Evolutionary conservation across 192 early-diverging fungal genomes (phyloP).

Genomic region (Dimargaris cristalligena): DNA sequence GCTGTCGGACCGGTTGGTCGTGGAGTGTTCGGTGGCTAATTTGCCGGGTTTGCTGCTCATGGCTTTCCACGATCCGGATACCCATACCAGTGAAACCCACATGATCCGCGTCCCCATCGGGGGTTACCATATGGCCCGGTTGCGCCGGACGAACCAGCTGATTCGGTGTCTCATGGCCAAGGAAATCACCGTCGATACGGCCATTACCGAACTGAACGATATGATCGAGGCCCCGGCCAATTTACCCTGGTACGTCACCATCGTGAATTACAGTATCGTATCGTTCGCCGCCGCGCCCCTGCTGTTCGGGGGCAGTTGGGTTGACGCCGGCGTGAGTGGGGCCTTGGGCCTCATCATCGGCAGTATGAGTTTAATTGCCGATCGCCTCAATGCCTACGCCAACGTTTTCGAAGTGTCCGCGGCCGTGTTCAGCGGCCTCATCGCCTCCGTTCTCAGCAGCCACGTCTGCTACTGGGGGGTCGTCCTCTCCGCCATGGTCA

Average conservation of each 20-base stretch:
- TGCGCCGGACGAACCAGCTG: conserved; percentile 41
- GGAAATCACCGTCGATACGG: conserved; percentile 42
- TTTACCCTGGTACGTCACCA: conserved; percentile 40
- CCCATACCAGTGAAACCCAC: conserved; percentile 57
- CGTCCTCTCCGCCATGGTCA: conserved; percentile 38
- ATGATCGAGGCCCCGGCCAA: conserved; percentile 34
- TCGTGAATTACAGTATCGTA: conserved; percentile 33
- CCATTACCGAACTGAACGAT: conserved; percentile 38
- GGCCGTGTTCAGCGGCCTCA: conserved; percentile 41
- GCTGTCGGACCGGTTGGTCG: conserved; percentile 39
- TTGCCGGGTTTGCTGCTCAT: conserved; percentile 57
- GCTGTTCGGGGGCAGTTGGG: conserved; percentile 53
- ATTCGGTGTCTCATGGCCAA: conserved; percentile 45
- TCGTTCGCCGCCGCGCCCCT: conserved; percentile 42
- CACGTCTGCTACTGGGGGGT: conserved; percentile 46
- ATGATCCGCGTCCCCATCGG: conserved; percentile 34
- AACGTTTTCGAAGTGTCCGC: conserved; percentile 58
- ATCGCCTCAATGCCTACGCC: conserved; percentile 37
- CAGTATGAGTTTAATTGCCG: conserved; percentile 40
- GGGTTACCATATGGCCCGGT: conserved; percentile 50
- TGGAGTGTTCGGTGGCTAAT: conserved; percentile 46
- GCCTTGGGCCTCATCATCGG: conserved; percentile 37
- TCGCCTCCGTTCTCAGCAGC: conserved; percentile 37
- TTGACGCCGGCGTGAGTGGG: conserved; percentile 39
- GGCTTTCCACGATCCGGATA: conserved; percentile 50